Base-by-base conservation (phyloP, 192 early-diverging fungal genomes). In the Umbelopsis ramanniana region DNA sequence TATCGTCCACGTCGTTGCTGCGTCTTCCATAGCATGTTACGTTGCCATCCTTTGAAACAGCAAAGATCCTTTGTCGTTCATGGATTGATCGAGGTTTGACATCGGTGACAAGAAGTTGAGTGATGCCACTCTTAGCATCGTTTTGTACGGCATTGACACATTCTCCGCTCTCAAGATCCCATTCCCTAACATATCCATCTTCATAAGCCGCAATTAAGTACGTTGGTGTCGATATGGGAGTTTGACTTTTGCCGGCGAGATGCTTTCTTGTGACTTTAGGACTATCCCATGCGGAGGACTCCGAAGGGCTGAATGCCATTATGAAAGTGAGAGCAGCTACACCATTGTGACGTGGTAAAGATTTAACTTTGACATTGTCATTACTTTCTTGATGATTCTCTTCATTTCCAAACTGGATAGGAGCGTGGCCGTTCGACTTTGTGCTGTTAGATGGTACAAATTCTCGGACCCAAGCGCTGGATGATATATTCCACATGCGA, bases 91-190 rank as follows among this genome's bases (percentile, higher is more conserved):
- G 23, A 8, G 7, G 17, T 4, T 63, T 35, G 57, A 12, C 26
- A 7, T 22, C 24, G 6, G 33, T 38, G 2, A 70, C 69, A 17
- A 54, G 37, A 17, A 70, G 48, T 33, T 52, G 50, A 12, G 14
- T 29, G 29, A 53, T 70, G 19, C 47, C 4, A 26, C 23, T 52
- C 23, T 40, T 40, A 6, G n/a, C 33, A 9, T 52, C 68, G 43
- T 67, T 67, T 14, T 37, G 12, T 6, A 76, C 33, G 0, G 70
- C 55, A 7, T 80, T 69, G 7, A 76, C 57, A 40, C 74, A 76
- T 40, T 80, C 78, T 14, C 78, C 72, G 11, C 71, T 50, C 2
- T 67, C 29, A n/a, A 80, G 29, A 24, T 80, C 74, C 78, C 78
- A 80, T 55, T 80, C 78, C 6, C 52, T 52, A 7, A 80, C 46